Base-by-base conservation (phyloP, 768 basidiomycete genomes). In the Crepidotus variabilis region DNA sequence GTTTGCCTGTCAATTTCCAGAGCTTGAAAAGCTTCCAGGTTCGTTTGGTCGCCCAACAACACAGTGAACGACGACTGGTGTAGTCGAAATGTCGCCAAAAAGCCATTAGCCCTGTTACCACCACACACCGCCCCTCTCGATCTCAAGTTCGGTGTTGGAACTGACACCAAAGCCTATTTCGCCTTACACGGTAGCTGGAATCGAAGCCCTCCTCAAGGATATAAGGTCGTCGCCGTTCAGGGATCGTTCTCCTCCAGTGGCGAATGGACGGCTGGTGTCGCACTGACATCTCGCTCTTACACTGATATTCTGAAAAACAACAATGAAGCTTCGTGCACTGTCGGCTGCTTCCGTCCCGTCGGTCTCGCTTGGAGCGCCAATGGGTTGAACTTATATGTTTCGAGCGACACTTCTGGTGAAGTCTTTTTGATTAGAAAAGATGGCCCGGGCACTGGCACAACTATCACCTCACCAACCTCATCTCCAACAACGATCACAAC, bases 281-380 rank as follows among this genome's bases (percentile, higher is more conserved):
- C 52, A 2, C 20, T 32, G 7, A 51, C 52, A 20, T 28, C 48
- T n/a, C 55, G 59, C 7, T 24, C 52, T 6, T 62, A 50, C 43
- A 52, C 59, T 21, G 51, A 62, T 47, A 8, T 62, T 6, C 50
- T 62, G 46, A 50, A 51, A 8, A 62, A 62, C 54, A 33, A 24
- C 16, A 52, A 62, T 32, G 61, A 57, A 24, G 43, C 50, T 8
- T 35, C 43, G 8, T 62, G 61, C 54, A 20, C 52, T 20, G 22
- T 39, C 51, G 57, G 57, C 14, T 62, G 61, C 50, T 62, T 62
- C 61, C 59, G 61, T 46, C 61, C 61, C 21, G 61, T 62, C 24
- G 61, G 61, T 18, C 49, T 62, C 20, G 61, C 48, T 18, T 62
- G 52, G 52, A 51, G 51, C 39, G 33, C 54, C 5, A 51, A 53